phyloP scores from a whole-genome alignment of 441 rosid species.

The Hypseocharis bilobata region DNA sequence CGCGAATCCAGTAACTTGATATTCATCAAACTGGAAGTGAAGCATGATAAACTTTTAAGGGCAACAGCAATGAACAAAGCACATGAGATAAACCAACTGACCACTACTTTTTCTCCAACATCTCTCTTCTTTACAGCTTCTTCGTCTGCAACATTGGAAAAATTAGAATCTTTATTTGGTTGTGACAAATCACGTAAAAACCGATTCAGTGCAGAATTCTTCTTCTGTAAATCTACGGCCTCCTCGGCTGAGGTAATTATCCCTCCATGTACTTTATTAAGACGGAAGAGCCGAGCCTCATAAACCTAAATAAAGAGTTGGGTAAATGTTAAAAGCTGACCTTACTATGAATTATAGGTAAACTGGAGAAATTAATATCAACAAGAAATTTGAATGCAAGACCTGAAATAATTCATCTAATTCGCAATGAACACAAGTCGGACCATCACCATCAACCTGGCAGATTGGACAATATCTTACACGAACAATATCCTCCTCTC shows the following conservation, averaged over 20 bases:
- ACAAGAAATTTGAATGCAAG: conserved; percentile 8
- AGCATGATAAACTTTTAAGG: neutral
- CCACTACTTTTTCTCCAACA: conserved; percentile 60
- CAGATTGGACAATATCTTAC: conserved; percentile 65
- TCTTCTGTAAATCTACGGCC: conserved; percentile 61
- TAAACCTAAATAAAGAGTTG: conserved; percentile 46
- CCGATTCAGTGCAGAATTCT: conserved; percentile 70
- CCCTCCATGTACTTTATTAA: conserved; percentile 61
- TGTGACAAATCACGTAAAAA: conserved; percentile 64
- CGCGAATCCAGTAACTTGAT: neutral
- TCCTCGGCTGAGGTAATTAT: conserved; percentile 72
- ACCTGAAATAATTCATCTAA: conserved; percentile 81
- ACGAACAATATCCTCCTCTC: conserved; percentile 63
- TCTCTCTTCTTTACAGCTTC: conserved; percentile 51
- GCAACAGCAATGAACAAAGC: neutral
- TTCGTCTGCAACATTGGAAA: conserved; percentile 32
- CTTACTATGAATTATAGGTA: conserved; percentile 2
- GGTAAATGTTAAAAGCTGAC: conserved; percentile 14
- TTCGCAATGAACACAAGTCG: conserved; percentile 75
- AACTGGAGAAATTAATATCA: neutral
- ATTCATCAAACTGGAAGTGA: too few species aligned
- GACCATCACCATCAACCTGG: conserved; percentile 63
- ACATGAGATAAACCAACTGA: conserved; percentile 34
- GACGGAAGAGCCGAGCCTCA: conserved; percentile 83
- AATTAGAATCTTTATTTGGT: conserved; percentile 32